phyloP scores from a whole-genome alignment of 345 rosid genomes.

The Linum lewisii region DNA sequence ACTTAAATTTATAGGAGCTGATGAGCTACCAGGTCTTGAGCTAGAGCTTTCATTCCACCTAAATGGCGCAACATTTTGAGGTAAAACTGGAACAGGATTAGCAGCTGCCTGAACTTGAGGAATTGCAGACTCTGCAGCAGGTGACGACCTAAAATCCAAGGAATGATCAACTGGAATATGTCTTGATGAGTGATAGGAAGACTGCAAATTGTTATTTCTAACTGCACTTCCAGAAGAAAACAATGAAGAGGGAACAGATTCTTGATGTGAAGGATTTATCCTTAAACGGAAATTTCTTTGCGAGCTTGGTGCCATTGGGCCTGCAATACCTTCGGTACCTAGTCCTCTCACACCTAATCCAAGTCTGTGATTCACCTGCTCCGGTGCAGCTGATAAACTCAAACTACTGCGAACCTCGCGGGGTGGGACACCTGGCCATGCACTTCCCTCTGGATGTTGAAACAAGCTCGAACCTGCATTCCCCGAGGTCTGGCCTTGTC shows the following conservation, averaged over 20 bases:
- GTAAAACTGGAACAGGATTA: slow-evolving; percentile 39
- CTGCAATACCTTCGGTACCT: slow-evolving; percentile 28
- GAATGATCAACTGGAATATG: slow-evolving; percentile 36
- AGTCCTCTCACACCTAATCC: slow-evolving; percentile 36
- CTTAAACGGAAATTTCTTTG: slow-evolving; percentile 53
- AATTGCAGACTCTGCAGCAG: slow-evolving; percentile 23
- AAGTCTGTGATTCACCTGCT: slow-evolving; percentile 36
- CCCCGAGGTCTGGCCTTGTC: slow-evolving; percentile 51
- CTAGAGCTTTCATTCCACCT: slow-evolving; percentile 49
- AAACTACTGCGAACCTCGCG: slow-evolving; percentile 28
- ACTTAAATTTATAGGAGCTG: slow-evolving; percentile 27
- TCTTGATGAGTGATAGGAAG: slow-evolving; percentile 36
- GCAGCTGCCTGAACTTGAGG: slow-evolving; percentile 31
- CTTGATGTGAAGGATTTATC: slow-evolving; percentile 44
- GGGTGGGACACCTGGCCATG: slow-evolving; percentile 31
- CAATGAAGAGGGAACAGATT: slow-evolving; percentile 25
- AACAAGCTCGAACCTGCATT: slow-evolving; percentile 46
- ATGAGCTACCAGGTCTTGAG: slow-evolving; percentile 30
- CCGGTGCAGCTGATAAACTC: slow-evolving; percentile 33
- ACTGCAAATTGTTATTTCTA: slow-evolving; percentile 31
- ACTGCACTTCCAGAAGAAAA: slow-evolving; percentile 39
- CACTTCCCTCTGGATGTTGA: slow-evolving; percentile 44
- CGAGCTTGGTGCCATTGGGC: slow-evolving; percentile 27
- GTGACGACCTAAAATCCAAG: slow-evolving; percentile 32
- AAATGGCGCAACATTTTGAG: slow-evolving; percentile 39